Percentiles rank a stretch among this genome's conserved stretches.
Conservation (phyloP, 257 asterid genomes). For the Phtheirospermum japonicum region DNA sequence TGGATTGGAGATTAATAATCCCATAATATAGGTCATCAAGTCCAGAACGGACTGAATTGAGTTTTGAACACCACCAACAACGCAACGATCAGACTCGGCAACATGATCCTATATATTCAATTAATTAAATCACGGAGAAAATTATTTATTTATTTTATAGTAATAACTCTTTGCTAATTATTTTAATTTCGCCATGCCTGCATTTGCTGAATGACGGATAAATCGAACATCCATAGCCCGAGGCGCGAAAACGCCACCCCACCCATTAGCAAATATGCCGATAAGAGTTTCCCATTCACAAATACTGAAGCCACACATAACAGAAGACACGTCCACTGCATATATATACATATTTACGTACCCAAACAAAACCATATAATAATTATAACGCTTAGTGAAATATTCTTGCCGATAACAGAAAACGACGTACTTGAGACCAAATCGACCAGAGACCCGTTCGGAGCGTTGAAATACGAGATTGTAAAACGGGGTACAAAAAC, state of each 20-base stretch:
- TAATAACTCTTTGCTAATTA: not conserved
- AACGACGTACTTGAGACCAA: conserved; percentile 72
- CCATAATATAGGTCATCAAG: conserved; percentile 78
- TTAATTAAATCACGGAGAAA: not conserved
- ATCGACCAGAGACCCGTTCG: conserved; percentile 92
- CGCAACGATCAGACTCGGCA: conserved; percentile 65
- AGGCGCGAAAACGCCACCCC: conserved; percentile 91
- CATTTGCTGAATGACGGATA: conserved; percentile 91
- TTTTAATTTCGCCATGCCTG: conserved; percentile 44
- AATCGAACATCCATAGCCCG: conserved; percentile 92
- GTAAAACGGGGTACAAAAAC: conserved; percentile 61
- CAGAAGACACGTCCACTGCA: conserved; percentile 79
- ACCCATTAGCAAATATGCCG: conserved; percentile 68
- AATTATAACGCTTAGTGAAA: conserved; percentile 68
- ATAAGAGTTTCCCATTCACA: conserved; percentile 34
- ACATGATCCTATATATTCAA: conserved; percentile 63
- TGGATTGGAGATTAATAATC: conserved; percentile 75
- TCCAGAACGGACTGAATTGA: conserved; percentile 79
- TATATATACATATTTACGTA: not conserved
- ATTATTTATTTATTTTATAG: too few relatives aligned
- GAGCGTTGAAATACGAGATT: conserved; percentile 56
- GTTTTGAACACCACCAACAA: conserved; percentile 89
- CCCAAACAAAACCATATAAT: too few relatives aligned
- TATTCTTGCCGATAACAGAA: conserved; percentile 42
- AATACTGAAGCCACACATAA: conserved; percentile 68